These are phyloP conservation scores for Calonectria ilicicola DNA, from an alignment of 2,329 filamentous ascomycete species.

Conservation along the genomic window DNA sequence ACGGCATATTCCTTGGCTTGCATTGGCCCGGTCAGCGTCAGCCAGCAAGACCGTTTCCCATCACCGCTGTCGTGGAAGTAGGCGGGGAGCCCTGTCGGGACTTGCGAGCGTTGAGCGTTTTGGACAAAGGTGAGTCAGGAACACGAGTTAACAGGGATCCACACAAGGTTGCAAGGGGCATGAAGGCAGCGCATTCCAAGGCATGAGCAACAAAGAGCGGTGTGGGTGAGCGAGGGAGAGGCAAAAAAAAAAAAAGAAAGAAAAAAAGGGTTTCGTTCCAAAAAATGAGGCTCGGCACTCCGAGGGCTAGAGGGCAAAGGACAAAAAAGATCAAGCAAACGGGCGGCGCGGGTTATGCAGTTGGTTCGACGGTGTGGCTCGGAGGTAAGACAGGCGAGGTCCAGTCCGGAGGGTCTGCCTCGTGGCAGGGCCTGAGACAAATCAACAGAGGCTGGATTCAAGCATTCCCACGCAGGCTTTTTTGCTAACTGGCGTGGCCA, in stretches of 20 bases:
- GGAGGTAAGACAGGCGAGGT: slow-evolving; percentile 32
- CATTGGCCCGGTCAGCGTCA: slow-evolving; percentile 22
- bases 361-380: slow-evolving; percentile 35
- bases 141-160: slow-evolving; percentile 32
- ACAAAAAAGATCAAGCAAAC: slow-evolving; percentile 33
- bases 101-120: slow-evolving; percentile 23
- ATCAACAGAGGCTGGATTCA: slow-evolving; percentile 22
- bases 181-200: slow-evolving; percentile 33
- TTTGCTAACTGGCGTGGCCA: slow-evolving; percentile 18
- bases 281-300: slow-evolving; percentile 20
- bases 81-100: slow-evolving; percentile 20
- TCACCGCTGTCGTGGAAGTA: slow-evolving; percentile 24
- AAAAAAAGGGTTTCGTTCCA: background rate
- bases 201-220: slow-evolving; percentile 42
- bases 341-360: slow-evolving; percentile 20
- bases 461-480: slow-evolving; percentile 4
- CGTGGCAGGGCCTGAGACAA: slow-evolving; percentile 35
- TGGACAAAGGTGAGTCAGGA: slow-evolving; percentile 30
- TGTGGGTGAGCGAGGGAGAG: slow-evolving; percentile 30
- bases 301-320: slow-evolving; percentile 21
- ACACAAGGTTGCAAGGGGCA: slow-evolving; percentile 13
- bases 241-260: background rate
- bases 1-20: slow-evolving; percentile 31
- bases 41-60: slow-evolving; percentile 17
- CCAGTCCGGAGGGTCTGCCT: slow-evolving; percentile 22